Percentiles rank a stretch among this genome's conserved stretches.
phyloP scores from a whole-genome alignment of 305 asterid genomes.

The Fraxinus ornus region DNA sequence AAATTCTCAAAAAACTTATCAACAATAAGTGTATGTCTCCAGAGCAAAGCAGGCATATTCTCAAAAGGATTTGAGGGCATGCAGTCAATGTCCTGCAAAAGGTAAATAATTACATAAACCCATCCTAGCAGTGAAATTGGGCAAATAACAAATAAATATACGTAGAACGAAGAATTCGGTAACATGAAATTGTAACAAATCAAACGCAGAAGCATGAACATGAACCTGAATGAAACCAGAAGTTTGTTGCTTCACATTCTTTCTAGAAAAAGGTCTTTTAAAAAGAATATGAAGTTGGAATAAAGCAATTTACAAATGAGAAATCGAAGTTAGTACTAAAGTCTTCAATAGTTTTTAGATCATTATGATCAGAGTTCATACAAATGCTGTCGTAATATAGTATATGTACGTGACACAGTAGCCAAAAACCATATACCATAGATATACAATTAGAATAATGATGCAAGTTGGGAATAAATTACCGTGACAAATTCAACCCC shows the following conservation, averaged over 20 bases:
- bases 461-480: slow-evolving; percentile 29
- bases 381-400: neutral
- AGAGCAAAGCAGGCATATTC: slow-evolving; percentile 39
- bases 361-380: neutral
- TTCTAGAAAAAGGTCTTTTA: slow-evolving; percentile 9
- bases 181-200: neutral
- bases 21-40: slow-evolving; percentile 32
- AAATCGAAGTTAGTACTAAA: neutral
- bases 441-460: slow-evolving; percentile 17
- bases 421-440: slow-evolving; percentile 3
- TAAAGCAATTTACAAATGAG: slow-evolving; percentile 3
- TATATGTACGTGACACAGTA: neutral
- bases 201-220: slow-evolving; percentile 6
- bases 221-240: slow-evolving; percentile 5
- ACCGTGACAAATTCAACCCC: slow-evolving; percentile 96
- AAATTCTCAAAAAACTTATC: slow-evolving; percentile 40
- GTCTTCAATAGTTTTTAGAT: neutral
- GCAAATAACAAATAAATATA: neutral
- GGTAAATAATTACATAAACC: slow-evolving; percentile 9
- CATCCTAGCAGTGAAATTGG: neutral
- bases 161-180: slow-evolving; percentile 11
- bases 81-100: slow-evolving; percentile 53
- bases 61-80: slow-evolving; percentile 54
- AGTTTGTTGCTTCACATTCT: slow-evolving; percentile 11
- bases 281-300: neutral